Conservation (phyloP, 2,329 filamentous ascomycete species). For the Fusarium denticulatum region DNA sequence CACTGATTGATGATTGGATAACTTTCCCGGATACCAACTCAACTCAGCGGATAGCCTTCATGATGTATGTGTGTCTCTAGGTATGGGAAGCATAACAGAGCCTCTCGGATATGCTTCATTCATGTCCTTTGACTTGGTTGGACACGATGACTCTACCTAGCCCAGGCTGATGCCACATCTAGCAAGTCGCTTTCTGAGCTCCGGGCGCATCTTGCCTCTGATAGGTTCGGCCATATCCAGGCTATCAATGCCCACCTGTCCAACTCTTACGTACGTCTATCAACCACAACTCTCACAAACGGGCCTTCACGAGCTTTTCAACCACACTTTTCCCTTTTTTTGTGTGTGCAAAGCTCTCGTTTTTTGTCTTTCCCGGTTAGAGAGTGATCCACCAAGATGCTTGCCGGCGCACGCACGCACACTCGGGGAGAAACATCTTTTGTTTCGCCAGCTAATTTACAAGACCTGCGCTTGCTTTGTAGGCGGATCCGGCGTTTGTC, state of each 20-base stretch:
- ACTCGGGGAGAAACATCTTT: conserved; percentile 20
- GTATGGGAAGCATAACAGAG: not conserved
- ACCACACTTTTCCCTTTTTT: conserved; percentile 1
- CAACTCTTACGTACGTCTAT: conserved; percentile 23
- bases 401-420: conserved; percentile 3
- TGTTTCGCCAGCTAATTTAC: not conserved
- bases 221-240: conserved; percentile 28
- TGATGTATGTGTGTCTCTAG: not conserved
- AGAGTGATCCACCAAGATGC: conserved; percentile 16
- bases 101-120: not conserved
- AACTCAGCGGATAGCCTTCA: not conserved
- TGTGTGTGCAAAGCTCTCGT: not conserved
- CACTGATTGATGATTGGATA: conserved; percentile 20
- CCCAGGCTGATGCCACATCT: conserved; percentile 19
- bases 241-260: conserved; percentile 17
- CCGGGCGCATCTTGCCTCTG: conserved; percentile 17
- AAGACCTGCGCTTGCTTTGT: conserved; percentile 2
- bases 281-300: not conserved
- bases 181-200: conserved; percentile 23
- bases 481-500: conserved; percentile 18
- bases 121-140: not conserved
- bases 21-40: not conserved
- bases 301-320: conserved; percentile 29
- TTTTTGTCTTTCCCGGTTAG: conserved; percentile 11
- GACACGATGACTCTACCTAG: conserved; percentile 21